A percentile compares a stretch with the other conserved stretches of the same genome.
Evolutionary conservation across 352 stramenopile genomes (phyloP).

Genomic region (Phytophthora citricola): DNA sequence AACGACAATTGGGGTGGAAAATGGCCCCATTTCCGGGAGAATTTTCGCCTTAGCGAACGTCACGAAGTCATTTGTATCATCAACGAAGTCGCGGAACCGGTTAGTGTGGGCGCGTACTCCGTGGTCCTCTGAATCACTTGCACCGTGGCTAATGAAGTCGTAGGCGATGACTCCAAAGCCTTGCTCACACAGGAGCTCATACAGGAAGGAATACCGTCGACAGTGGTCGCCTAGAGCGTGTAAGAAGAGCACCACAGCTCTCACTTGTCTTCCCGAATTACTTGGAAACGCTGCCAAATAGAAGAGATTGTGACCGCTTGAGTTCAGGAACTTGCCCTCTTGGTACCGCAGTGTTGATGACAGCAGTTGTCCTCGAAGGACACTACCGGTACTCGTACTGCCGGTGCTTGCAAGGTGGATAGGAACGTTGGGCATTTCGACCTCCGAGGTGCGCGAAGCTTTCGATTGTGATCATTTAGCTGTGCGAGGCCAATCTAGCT

Average conservation of each 20-base stretch:
- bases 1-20: conserved; percentile 46
- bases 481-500: not conserved
- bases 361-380: conserved; percentile 10
- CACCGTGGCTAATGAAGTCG: conserved; percentile 51
- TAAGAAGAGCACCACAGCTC: conserved; percentile 50
- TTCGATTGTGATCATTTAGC: not conserved
- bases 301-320: conserved; percentile 40
- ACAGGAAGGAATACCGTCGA: conserved; percentile 45
- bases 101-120: conserved; percentile 35
- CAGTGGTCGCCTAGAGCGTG: conserved; percentile 53
- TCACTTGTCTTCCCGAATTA: conserved; percentile 7
- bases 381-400: not conserved
- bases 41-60: conserved; percentile 40
- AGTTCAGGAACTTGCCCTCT: conserved; percentile 44
- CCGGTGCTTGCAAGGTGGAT: not conserved
- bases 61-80: conserved; percentile 52
- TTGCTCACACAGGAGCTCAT: conserved; percentile 42
- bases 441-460: not conserved
- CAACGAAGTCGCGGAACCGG: conserved; percentile 44
- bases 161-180: conserved; percentile 51
- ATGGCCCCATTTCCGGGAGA: conserved; percentile 14
- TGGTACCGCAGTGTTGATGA: conserved; percentile 30
- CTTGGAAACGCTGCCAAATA: conserved; percentile 46
- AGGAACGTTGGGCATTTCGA: not conserved
- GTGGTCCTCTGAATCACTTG: conserved; percentile 42